phyloP scores from a whole-genome alignment of 2,329 filamentous ascomycete species.

The Phaeosphaeria sp. region DNA sequence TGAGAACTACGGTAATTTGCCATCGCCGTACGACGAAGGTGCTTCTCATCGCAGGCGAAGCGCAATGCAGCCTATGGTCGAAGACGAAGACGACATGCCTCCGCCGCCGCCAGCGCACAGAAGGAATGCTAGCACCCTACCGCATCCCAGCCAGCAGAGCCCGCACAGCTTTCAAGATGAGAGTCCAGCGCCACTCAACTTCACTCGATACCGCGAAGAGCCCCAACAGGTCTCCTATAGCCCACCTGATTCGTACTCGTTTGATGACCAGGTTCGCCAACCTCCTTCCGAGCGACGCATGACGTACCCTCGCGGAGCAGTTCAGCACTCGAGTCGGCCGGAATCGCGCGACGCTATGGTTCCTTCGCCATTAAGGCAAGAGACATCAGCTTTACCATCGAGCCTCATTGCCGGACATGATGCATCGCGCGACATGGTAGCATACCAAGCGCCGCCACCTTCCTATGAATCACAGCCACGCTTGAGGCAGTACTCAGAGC shows the following conservation, averaged over 20 bases:
- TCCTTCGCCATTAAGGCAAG: slow-evolving; percentile 40
- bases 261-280: slow-evolving; percentile 29
- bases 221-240: slow-evolving; percentile 29
- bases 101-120: slow-evolving; percentile 49
- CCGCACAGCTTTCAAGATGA: slow-evolving; percentile 33
- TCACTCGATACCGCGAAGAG: slow-evolving; percentile 37
- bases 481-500: slow-evolving; percentile 42
- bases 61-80: slow-evolving; percentile 67
- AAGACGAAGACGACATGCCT: slow-evolving; percentile 64
- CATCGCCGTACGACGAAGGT: slow-evolving; percentile 48
- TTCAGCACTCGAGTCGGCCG: slow-evolving; percentile 35
- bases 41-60: slow-evolving; percentile 54
- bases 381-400: slow-evolving; percentile 30
- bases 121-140: slow-evolving; percentile 39
- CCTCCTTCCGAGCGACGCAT: slow-evolving; percentile 40
- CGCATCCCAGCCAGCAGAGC: slow-evolving; percentile 32
- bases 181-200: slow-evolving; percentile 43
- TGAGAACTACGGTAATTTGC: slow-evolving; percentile 38
- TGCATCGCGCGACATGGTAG: slow-evolving; percentile 28
- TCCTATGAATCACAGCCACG: slow-evolving; percentile 31
- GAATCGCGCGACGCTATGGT: slow-evolving; percentile 43
- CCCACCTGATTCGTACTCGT: slow-evolving; percentile 32
- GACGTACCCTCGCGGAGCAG: slow-evolving; percentile 33
- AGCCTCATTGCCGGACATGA: slow-evolving; percentile 43
- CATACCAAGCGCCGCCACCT: slow-evolving; percentile 30